Percentiles rank a stretch among this genome's conserved stretches.
Conservation (phyloP, 225 moss, liverwort and hornwort species). For the Antitrichia curtipendula region DNA sequence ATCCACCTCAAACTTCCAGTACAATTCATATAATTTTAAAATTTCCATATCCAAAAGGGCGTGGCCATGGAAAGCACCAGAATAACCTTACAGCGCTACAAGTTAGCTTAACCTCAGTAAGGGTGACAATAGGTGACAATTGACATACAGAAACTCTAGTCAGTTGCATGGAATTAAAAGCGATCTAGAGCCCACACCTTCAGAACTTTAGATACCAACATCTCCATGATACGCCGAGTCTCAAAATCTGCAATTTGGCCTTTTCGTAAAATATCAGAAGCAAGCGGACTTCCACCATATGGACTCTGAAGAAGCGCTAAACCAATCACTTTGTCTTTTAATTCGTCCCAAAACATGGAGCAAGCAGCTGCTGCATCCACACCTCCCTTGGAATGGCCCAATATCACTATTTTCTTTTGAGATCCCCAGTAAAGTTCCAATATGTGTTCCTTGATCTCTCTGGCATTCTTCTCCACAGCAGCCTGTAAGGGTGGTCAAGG, state of each 20-base stretch:
- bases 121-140: background rate
- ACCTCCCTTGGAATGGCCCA: conserved; percentile 94
- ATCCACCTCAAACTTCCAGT: background rate
- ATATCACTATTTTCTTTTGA: conserved; percentile 74
- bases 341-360: conserved; percentile 79
- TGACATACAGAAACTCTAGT: background rate
- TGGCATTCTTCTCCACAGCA: conserved; percentile 60
- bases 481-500: conserved; percentile 17
- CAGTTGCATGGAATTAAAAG: background rate
- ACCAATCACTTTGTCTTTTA: conserved; percentile 93
- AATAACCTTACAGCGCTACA: background rate
- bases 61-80: background rate
- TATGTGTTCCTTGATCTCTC: conserved; percentile 76
- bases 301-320: conserved; percentile 85
- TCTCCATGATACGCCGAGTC: conserved; percentile 74
- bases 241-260: conserved; percentile 94
- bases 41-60: background rate
- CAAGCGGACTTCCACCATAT: conserved; percentile 91
- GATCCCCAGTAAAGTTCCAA: conserved; percentile 86
- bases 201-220: conserved; percentile 67
- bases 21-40: background rate
- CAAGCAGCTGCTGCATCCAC: conserved; percentile 97
- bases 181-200: conserved; percentile 28
- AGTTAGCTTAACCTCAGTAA: background rate
- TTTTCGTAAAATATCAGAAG: conserved; percentile 86